Conservation (phyloP, 768 basidiomycete species). For the Lentinus tigrinus region DNA sequence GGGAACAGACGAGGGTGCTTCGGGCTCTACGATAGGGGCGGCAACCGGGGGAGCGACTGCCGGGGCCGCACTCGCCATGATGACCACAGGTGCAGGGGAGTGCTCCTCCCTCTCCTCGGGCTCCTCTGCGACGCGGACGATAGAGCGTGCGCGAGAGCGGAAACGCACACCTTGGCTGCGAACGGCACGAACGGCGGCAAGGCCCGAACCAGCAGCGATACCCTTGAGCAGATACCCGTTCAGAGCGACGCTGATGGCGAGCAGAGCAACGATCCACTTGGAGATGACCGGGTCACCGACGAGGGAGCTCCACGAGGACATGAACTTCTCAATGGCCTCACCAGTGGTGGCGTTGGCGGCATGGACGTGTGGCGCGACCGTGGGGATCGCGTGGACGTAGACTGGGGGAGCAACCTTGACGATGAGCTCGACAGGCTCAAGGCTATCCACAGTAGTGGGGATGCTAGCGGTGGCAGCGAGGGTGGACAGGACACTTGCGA, state of each 20-base stretch:
- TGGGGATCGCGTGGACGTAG: conserved; percentile 48
- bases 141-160: conserved; percentile 23
- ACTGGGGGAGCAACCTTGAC: conserved; percentile 65
- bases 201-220: conserved; percentile 54
- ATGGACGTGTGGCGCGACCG: conserved; percentile 23
- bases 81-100: conserved; percentile 11
- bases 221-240: conserved; percentile 94
- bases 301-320: conserved; percentile 85
- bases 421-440: conserved; percentile 35
- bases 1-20: conserved; percentile 6
- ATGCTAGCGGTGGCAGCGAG: conserved; percentile 42
- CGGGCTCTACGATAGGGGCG: conserved; percentile 6
- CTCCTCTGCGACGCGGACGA: conserved; percentile 14
- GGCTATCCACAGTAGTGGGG: background rate
- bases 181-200: conserved; percentile 24
- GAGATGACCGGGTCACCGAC: conserved; percentile 92
- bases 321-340: conserved; percentile 77
- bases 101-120: conserved; percentile 11
- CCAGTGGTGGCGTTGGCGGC: conserved; percentile 32
- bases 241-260: conserved; percentile 82
- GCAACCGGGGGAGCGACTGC: conserved; percentile 3
- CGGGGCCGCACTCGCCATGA: conserved; percentile 21
- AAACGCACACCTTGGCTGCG: conserved; percentile 25
- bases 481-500: conserved; percentile 57
- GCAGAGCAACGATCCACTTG: conserved; percentile 91